These are phyloP conservation scores for Paramecium caudatum DNA, from an alignment of 73 alveolate species.

Conservation along the genomic window DNA sequence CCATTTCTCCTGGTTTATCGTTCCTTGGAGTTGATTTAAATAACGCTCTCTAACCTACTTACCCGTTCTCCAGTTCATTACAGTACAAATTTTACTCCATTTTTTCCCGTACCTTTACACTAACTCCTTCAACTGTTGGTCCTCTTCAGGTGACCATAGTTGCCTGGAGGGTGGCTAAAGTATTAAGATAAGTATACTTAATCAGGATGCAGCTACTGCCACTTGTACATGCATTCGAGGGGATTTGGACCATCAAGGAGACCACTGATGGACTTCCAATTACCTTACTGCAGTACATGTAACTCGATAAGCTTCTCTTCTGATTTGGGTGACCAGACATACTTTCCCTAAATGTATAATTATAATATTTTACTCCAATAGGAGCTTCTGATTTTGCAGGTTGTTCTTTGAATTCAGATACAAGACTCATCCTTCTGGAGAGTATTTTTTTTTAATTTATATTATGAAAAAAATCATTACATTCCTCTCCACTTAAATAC, in stretches of 20 bases:
- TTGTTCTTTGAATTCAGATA: neutral
- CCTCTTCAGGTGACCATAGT: conserved; percentile 64
- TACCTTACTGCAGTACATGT: conserved; percentile 34
- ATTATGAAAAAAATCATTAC: conserved; percentile 4
- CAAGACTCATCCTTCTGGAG: neutral
- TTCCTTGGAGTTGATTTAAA: conserved; percentile 43
- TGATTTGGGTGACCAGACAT: neutral
- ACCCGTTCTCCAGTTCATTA: conserved; percentile 68
- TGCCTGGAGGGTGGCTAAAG: neutral
- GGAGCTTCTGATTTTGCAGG: neutral
- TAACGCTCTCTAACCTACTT: conserved; percentile 69
- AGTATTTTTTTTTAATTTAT: conserved; percentile 16
- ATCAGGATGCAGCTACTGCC: conserved; percentile 59
- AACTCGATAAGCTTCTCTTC: conserved; percentile 6
- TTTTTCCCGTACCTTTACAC: conserved; percentile 49
- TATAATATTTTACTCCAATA: neutral
- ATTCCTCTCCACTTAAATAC: neutral
- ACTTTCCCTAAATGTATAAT: neutral
- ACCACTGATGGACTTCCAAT: conserved; percentile 24
- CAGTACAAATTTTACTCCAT: conserved; percentile 68
- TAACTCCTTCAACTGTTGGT: conserved; percentile 27
- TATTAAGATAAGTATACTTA: neutral
- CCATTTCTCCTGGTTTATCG: conserved; percentile 46
- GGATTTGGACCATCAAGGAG: conserved; percentile 48
- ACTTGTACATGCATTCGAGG: conserved; percentile 2